Conservation (phyloP, 2,329 filamentous ascomycete species). For the Stemphylium lycopersici region DNA sequence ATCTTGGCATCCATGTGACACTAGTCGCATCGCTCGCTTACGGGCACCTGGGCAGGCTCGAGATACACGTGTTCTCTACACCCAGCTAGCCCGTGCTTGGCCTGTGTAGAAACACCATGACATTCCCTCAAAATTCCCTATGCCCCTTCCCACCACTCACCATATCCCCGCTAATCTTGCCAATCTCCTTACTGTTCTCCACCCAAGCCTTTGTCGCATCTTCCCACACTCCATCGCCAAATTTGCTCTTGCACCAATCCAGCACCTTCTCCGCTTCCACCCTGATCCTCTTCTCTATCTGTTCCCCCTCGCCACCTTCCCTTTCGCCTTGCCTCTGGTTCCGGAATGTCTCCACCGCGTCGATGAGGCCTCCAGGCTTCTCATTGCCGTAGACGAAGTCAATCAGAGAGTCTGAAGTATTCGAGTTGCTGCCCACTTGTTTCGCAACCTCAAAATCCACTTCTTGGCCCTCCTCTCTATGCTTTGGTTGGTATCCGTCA, state of each 20-base stretch:
- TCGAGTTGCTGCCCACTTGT: constrained; percentile 7
- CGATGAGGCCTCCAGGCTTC: constrained; percentile 38
- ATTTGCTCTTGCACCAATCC: constrained; percentile 54
- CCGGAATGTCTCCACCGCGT: constrained; percentile 48
- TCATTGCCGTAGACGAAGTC: constrained; percentile 29
- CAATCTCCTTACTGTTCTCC: constrained; percentile 49
- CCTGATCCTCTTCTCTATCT: constrained; percentile 41
- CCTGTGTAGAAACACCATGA: too few species aligned
- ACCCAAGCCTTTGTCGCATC: constrained; percentile 56
- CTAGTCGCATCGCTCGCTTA: not conserved
- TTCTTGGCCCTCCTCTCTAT: constrained; percentile 20
- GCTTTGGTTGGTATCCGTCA: constrained; percentile 43
- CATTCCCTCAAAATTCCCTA: constrained; percentile 50
- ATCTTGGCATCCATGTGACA: constrained; percentile 7
- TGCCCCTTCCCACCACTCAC: constrained; percentile 53
- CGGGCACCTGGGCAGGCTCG: not conserved
- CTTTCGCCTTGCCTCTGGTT: constrained; percentile 25
- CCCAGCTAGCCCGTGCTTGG: too few species aligned
- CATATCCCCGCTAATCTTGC: constrained; percentile 52
- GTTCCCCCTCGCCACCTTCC: constrained; percentile 25
- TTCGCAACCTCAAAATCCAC: constrained; percentile 14
- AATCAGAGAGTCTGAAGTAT: constrained; percentile 15
- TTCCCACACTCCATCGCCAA: constrained; percentile 49
- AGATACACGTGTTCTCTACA: constrained; percentile 3
- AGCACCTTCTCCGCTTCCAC: constrained; percentile 52